Conservation (phyloP, 768 basidiomycete genomes). For the Fomitopsis serialis region DNA sequence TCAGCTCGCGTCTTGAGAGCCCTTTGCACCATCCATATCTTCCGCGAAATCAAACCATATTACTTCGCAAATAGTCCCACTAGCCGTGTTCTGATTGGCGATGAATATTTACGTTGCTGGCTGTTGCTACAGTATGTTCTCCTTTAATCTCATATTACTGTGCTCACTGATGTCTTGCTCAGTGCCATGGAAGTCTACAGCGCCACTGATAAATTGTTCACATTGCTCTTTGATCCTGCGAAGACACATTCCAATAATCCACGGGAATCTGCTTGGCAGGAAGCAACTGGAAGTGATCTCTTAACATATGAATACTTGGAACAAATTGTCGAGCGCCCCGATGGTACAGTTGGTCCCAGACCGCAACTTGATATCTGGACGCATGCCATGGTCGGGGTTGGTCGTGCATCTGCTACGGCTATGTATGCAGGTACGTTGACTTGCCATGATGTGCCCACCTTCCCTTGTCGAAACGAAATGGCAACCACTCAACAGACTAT, state of each 20-base stretch:
- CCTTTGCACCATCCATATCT: not conserved
- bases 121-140: not conserved
- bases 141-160: not conserved
- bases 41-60: not conserved
- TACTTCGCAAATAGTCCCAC: not conserved
- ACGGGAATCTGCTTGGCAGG: slow-evolving; percentile 1
- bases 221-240: slow-evolving; percentile 1
- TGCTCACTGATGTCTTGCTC: not conserved
- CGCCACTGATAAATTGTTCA: slow-evolving; percentile 4
- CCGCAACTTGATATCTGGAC: slow-evolving; percentile 4
- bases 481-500: slow-evolving; percentile 2
- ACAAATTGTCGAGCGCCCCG: slow-evolving; percentile 2
- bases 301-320: slow-evolving; percentile 6
- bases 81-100: not conserved
- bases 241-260: slow-evolving; percentile 3
- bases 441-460: not conserved
- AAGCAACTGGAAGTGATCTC: not conserved
- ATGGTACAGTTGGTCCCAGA: not conserved
- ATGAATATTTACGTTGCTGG: not conserved
- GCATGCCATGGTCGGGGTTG: slow-evolving; percentile 8
- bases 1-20: not conserved
- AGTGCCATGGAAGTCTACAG: not conserved
- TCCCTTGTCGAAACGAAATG: not conserved
- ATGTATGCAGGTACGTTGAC: slow-evolving; percentile 3
- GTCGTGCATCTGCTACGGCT: not conserved